phyloP scores from a whole-genome alignment of 2,329 filamentous ascomycete species.

The Talaromyces sp. region DNA sequence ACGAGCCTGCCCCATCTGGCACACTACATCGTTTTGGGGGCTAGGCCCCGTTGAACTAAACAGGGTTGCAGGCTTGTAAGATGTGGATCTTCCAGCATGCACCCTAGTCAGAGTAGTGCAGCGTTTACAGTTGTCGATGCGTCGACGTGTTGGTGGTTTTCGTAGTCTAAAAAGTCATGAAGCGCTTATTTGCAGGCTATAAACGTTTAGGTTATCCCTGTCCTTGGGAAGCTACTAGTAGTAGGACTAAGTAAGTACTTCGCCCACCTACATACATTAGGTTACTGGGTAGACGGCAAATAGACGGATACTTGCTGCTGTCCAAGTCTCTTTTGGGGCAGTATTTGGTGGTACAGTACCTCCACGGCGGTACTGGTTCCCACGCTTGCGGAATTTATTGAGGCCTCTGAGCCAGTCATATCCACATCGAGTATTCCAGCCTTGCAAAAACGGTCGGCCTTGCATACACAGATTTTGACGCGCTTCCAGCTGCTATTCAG shows the following conservation, averaged over 20 bases:
- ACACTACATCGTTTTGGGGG: conserved; percentile 4
- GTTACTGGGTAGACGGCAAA: background rate
- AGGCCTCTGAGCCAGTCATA: conserved; percentile 8
- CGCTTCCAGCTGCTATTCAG: background rate
- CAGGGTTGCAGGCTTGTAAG: background rate
- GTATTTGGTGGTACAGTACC: conserved; percentile 5
- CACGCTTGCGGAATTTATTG: conserved; percentile 3
- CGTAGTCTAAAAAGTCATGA: background rate
- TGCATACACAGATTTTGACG: background rate
- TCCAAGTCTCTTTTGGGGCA: background rate
- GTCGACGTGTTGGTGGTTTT: background rate
- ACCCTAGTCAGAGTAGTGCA: background rate
- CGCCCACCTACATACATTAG: background rate
- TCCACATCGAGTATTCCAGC: background rate
- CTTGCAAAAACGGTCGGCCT: background rate
- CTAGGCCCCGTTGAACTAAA: conserved; percentile 10
- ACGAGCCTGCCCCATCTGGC: background rate
- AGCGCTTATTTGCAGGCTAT: conserved; percentile 9
- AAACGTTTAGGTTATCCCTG: background rate
- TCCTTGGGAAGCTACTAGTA: background rate
- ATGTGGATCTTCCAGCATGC: background rate
- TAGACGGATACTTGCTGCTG: background rate
- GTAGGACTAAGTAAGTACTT: background rate
- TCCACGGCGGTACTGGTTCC: conserved; percentile 1
- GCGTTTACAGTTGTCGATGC: conserved; percentile 2